Base-by-base conservation (phyloP, 148 eudicot genomes). In the Dysphania ambrosioides region DNA sequence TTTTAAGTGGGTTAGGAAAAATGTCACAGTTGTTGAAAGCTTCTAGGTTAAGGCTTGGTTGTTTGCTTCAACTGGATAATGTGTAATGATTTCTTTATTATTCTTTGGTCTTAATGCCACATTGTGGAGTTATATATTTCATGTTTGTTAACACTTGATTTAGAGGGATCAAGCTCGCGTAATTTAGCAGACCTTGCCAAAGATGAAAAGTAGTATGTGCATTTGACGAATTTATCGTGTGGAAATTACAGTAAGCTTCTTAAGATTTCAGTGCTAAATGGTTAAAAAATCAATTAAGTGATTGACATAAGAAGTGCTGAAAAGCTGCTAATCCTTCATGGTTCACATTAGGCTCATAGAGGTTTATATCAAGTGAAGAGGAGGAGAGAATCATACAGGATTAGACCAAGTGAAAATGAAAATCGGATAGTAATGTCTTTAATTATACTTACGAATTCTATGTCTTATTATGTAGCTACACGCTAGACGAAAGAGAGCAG, bases 401-500 rank as follows among this genome's bases (percentile, higher is more conserved):
- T 35, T 8, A 65, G 2, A 31, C 15, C n/a, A 34, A 21, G 26
- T 64, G 24, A 66, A 38, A 66, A 12, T 10, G 19, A 19, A 19
- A 36, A 38, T 9, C 11, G 26, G 44, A 34, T 7, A 18, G n/a
- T 62, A 30, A 27, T 42, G 8, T 64, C 44, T 6, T 62, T 1
- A 44, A 44, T 24, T 62, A 23, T 27, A 38, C 27, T 67, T 34
- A 66, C 7, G 21, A 15, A 64, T 31, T 26, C 16, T 3, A 51
- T 49, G 26, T 18, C 12, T 38, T 53, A 16, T 59, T 53, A 49
- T 70, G 60, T 68, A 73, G 73, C 36, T 79, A 53, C 70, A 59
- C 38, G 64, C 30, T 44, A 71, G 70, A 10, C 11, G 1, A 32
- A 67, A 40, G 18, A 78, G 71, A 49, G 78, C 78, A 81, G 79